Percentiles rank a stretch among this genome's conserved stretches.
Conservation (phyloP, 805 yeast species). For the Saccharomycopsis schoenii region DNA sequence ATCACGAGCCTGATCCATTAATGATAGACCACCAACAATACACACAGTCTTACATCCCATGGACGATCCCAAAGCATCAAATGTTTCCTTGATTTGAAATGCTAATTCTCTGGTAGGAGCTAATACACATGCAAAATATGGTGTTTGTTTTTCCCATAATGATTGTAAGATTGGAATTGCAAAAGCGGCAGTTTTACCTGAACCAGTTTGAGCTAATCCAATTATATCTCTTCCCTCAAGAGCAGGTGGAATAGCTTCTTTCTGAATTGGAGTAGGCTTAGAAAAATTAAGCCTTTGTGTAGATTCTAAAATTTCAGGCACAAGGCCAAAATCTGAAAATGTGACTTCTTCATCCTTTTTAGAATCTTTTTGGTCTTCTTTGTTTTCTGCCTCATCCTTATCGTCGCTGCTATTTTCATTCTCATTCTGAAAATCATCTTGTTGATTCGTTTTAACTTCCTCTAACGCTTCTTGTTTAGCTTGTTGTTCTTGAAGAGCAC, state of each 20-base stretch:
- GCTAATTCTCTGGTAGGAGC: slow-evolving; percentile 85
- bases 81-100: slow-evolving; percentile 84
- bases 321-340: slow-evolving; percentile 51
- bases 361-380: slow-evolving; percentile 5
- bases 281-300: slow-evolving; percentile 63
- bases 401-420: neutral
- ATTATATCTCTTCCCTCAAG: slow-evolving; percentile 84
- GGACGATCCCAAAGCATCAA: slow-evolving; percentile 81
- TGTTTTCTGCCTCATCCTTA: neutral
- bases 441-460: slow-evolving; percentile 9
- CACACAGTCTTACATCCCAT: slow-evolving; percentile 91
- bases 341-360: slow-evolving; percentile 18
- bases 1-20: slow-evolving; percentile 95
- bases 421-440: neutral
- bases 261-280: slow-evolving; percentile 90
- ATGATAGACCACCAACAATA: slow-evolving; percentile 96
- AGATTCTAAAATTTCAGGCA: slow-evolving; percentile 74
- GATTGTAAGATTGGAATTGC: slow-evolving; percentile 91
- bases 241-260: slow-evolving; percentile 85
- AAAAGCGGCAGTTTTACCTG: slow-evolving; percentile 98
- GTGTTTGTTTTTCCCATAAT: slow-evolving; percentile 79
- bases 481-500: slow-evolving; percentile 26
- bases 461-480: slow-evolving; percentile 9
- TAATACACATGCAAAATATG: slow-evolving; percentile 80
- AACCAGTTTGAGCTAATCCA: slow-evolving; percentile 96